A percentile compares a stretch with the other conserved stretches of the same genome.
These are phyloP conservation scores for Kodamaea sagamina DNA, from an alignment of 805 yeast species.

Conservation along the genomic window DNA sequence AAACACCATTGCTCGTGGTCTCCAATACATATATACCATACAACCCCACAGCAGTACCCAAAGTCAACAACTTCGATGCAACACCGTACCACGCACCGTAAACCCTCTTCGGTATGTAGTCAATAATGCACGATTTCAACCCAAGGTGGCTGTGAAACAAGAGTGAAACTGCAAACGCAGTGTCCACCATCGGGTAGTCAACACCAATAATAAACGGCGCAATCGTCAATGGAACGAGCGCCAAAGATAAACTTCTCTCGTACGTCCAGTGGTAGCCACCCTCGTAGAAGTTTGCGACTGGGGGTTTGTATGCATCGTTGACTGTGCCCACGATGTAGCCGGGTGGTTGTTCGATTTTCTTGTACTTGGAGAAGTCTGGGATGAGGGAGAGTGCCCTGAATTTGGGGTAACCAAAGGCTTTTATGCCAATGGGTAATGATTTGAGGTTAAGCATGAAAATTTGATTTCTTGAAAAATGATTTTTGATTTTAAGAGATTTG, in stretches of 20 bases:
- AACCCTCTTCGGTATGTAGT: constrained; percentile 85
- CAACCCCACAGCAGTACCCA: constrained; percentile 70
- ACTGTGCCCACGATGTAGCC: constrained; percentile 92
- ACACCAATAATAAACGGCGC: constrained; percentile 79
- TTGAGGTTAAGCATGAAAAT: not conserved
- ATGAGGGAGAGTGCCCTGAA: constrained; percentile 25
- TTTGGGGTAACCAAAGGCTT: not conserved
- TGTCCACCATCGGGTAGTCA: constrained; percentile 68
- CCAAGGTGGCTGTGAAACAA: constrained; percentile 85
- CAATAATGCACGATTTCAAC: constrained; percentile 86
- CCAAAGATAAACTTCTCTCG: constrained; percentile 70
- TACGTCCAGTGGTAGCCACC: constrained; percentile 95
- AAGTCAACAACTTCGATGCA: constrained; percentile 65
- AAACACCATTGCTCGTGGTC: constrained; percentile 77
- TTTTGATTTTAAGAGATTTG: too few species aligned
- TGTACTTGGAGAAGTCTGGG: constrained; percentile 50
- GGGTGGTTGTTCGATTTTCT: constrained; percentile 76
- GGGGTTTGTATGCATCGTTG: constrained; percentile 80
- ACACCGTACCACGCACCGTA: constrained; percentile 75
- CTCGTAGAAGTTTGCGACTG: constrained; percentile 61
- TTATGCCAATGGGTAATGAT: not conserved
- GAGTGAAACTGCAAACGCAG: constrained; percentile 63
- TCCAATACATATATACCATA: constrained; percentile 83
- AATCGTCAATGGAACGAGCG: constrained; percentile 74
- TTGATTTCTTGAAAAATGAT: not conserved